A percentile compares a stretch with the other conserved stretches of the same genome.
phyloP scores from a whole-genome alignment of 2,329 filamentous ascomycete species.

The Emergomyces africanus region DNA sequence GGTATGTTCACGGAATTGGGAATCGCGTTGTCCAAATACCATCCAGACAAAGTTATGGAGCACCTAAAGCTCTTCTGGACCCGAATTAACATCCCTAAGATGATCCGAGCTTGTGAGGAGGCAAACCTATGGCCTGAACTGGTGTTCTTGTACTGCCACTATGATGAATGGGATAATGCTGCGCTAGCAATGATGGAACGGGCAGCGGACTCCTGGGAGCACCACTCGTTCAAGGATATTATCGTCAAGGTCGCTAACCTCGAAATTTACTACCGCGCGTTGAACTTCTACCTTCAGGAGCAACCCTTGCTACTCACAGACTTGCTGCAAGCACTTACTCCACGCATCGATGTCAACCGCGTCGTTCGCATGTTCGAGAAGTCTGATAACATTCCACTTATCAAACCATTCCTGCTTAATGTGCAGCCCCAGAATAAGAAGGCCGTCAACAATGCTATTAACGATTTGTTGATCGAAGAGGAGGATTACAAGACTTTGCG shows the following conservation, averaged over 20 bases:
- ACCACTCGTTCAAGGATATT: slow-evolving; percentile 99
- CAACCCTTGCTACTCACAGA: slow-evolving; percentile 95
- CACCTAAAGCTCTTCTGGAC: slow-evolving; percentile 98
- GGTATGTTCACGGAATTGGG: slow-evolving; percentile 92
- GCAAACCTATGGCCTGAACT: slow-evolving; percentile 95
- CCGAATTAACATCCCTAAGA: slow-evolving; percentile 93
- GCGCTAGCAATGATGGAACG: slow-evolving; percentile 96
- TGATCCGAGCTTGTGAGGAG: slow-evolving; percentile 86
- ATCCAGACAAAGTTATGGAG: slow-evolving; percentile 93
- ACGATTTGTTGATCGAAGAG: slow-evolving; percentile 94
- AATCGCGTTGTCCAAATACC: slow-evolving; percentile 86
- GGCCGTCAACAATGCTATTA: slow-evolving; percentile 94
- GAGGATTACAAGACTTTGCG: slow-evolving; percentile 98
- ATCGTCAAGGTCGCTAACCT: slow-evolving; percentile 95
- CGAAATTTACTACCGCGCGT: slow-evolving; percentile 95
- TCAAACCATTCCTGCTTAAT: slow-evolving; percentile 96
- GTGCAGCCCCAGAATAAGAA: slow-evolving; percentile 98
- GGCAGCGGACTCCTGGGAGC: slow-evolving; percentile 95
- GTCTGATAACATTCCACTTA: slow-evolving; percentile 92
- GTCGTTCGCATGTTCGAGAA: slow-evolving; percentile 99
- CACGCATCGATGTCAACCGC: slow-evolving; percentile 92
- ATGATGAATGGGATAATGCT: slow-evolving; percentile 96
- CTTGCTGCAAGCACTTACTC: slow-evolving; percentile 77
- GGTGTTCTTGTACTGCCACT: slow-evolving; percentile 96
- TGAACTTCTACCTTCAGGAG: slow-evolving; percentile 96